Conservation (phyloP, 495 filamentous ascomycete species). For the Articulospora tetracladia region DNA sequence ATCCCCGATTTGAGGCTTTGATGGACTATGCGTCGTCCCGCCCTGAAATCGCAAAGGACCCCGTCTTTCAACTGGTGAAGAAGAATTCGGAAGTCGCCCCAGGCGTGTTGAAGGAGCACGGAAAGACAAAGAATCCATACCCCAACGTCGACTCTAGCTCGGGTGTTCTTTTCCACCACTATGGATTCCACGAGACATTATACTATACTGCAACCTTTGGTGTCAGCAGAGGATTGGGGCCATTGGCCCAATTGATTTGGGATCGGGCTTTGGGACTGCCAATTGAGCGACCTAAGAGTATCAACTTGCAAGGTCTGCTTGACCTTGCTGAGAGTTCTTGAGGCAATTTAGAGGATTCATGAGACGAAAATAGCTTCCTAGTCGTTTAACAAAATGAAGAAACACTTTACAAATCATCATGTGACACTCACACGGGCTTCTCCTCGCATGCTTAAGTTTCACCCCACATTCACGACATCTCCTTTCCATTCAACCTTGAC, state of each 20-base stretch:
- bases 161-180: conserved; percentile 94
- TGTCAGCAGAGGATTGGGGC: conserved; percentile 86
- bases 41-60: conserved; percentile 79
- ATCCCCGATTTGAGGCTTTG: conserved; percentile 91
- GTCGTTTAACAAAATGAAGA: neutral
- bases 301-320: conserved; percentile 80
- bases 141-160: conserved; percentile 93
- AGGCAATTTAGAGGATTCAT: neutral
- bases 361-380: neutral
- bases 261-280: conserved; percentile 90
- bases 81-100: conserved; percentile 77
- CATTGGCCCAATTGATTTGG: conserved; percentile 93
- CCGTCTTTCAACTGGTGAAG: conserved; percentile 90
- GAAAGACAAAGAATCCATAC: conserved; percentile 98
- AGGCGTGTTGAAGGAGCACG: conserved; percentile 83
- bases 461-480: neutral
- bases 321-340: conserved; percentile 45
- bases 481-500: neutral
- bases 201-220: conserved; percentile 99
- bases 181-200: conserved; percentile 91
- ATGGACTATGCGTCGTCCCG: conserved; percentile 91
- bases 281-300: conserved; percentile 98
- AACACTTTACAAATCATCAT: neutral
- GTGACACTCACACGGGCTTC: neutral
- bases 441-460: neutral